Percentiles rank a stretch among this genome's conserved stretches.
phyloP scores from a whole-genome alignment of 1,284 basidiomycete species.

The Leccinum fuscescens region DNA sequence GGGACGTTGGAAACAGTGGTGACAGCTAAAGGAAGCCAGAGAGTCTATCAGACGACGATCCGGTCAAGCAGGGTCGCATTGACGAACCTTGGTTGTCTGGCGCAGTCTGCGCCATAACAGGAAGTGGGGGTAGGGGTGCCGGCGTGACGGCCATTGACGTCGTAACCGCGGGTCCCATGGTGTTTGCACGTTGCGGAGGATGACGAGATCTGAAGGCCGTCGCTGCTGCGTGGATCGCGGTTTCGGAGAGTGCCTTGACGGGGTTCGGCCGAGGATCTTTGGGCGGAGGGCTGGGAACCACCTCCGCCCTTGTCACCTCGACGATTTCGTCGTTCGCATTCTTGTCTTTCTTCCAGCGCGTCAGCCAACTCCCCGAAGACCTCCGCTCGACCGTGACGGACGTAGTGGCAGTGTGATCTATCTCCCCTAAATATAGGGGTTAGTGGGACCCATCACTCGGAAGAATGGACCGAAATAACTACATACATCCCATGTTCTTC shows the following conservation, averaged over 20 bases:
- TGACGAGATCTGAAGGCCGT: conserved; percentile 30
- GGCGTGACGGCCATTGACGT: conserved; percentile 10
- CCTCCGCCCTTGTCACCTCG: conserved; percentile 24
- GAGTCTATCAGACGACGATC: conserved; percentile 3
- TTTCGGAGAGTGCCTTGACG: conserved; percentile 33
- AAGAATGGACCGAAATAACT: conserved; percentile 3
- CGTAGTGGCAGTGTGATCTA: conserved; percentile 54
- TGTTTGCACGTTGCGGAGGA: conserved; percentile 30
- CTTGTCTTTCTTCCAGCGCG: conserved; percentile 44
- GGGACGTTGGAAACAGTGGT: conserved; percentile 62
- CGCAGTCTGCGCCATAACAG: conserved; percentile 6
- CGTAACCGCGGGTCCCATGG: conserved; percentile 27
- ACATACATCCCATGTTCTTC: conserved; percentile 76
- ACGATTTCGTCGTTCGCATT: conserved; percentile 25
- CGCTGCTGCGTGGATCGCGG: conserved; percentile 27
- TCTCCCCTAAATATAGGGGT: conserved; percentile 47
- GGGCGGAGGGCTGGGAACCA: conserved; percentile 21
- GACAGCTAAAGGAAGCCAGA: conserved; percentile 32
- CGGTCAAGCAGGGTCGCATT: background rate
- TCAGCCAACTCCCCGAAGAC: conserved; percentile 52
- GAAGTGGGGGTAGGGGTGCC: conserved; percentile 16
- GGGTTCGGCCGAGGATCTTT: conserved; percentile 35
- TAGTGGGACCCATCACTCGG: conserved; percentile 3
- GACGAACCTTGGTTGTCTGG: conserved; percentile 22
- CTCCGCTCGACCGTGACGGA: conserved; percentile 59